These are phyloP conservation scores for Colletotrichum sp. DNA, from an alignment of 2,329 filamentous ascomycete genomes.

Conservation along the genomic window DNA sequence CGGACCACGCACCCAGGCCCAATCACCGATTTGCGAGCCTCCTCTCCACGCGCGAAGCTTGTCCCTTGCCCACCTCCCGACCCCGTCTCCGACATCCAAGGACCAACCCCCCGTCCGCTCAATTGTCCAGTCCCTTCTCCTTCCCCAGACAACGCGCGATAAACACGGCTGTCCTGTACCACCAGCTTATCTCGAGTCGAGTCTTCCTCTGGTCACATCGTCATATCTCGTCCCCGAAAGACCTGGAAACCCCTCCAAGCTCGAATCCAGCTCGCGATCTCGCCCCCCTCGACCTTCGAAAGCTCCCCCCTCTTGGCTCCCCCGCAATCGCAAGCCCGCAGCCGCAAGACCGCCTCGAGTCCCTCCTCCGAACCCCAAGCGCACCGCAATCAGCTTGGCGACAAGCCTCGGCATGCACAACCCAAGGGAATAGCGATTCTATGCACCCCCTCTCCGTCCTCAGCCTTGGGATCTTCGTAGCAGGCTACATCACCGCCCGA, in stretches of 20 bases:
- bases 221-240: not conserved
- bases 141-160: not conserved
- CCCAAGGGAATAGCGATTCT: conserved; percentile 53
- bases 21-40: not conserved
- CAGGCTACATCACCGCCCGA: conserved; percentile 98
- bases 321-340: conserved; percentile 5
- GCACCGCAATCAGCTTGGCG: conserved; percentile 13
- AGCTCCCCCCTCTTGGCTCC: not conserved
- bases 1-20: not conserved
- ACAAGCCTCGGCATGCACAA: conserved; percentile 47
- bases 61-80: conserved; percentile 9
- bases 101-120: not conserved
- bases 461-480: conserved; percentile 97
- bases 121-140: not conserved
- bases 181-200: not conserved
- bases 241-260: not conserved
- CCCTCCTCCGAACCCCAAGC: not conserved
- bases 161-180: not conserved
- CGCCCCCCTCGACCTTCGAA: not conserved
- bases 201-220: not conserved
- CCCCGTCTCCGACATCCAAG: not conserved
- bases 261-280: not conserved
- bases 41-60: conserved; percentile 6
- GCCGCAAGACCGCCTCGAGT: not conserved
- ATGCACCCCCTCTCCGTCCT: conserved; percentile 99